Base-by-base conservation (phyloP, 768 basidiomycete genomes). In the Suillus brevipes region DNA sequence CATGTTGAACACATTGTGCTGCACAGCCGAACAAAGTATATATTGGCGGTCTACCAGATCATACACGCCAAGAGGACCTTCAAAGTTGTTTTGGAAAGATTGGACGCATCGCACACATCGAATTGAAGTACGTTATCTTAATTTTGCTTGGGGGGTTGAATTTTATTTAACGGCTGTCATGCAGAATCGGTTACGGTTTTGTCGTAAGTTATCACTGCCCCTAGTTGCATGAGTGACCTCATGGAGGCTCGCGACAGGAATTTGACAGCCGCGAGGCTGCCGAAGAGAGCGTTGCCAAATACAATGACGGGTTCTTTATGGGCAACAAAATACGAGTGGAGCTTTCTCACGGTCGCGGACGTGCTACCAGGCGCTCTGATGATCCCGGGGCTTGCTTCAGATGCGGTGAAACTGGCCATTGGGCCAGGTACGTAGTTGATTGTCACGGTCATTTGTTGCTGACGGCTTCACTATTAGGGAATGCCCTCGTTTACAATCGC, bases 11-110 rank as follows among this genome's bases (percentile, higher is more conserved):
- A 40, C 84, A 77, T 83, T 87, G 80, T 85, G 83, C 84, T 82
- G 81, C 83, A 81, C 85, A 94, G 92, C 89, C 92, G 81, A 94
- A 93, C 81, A 95, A 95, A 81, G 89, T 95, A 77, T 95, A 95
- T 77, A 87, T 95, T 74, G 93, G 93, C 74, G 92, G 92, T 69
- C 85, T 95, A 66, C 94, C 93, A 68, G 91, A 93, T 79, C 85
- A 92, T 69, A 94, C 92, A 57, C 89, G 90, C 67, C 85, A 89
- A 78, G 91, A 92, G 80, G 93, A 95, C 72, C 79, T 95, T 34
- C 89, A 87, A 77, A 89, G 84, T 67, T 94, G 94, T 77, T 95
- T 95, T 75, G 90, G 91, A 58, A 92, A 93, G 77, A 87, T 94
- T 57, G 94, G 93, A 23, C 81, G 75, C 55, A 92, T 95, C 31